Base-by-base conservation (phyloP, 2,329 filamentous ascomycete species). In the Fusarium begoniae region DNA sequence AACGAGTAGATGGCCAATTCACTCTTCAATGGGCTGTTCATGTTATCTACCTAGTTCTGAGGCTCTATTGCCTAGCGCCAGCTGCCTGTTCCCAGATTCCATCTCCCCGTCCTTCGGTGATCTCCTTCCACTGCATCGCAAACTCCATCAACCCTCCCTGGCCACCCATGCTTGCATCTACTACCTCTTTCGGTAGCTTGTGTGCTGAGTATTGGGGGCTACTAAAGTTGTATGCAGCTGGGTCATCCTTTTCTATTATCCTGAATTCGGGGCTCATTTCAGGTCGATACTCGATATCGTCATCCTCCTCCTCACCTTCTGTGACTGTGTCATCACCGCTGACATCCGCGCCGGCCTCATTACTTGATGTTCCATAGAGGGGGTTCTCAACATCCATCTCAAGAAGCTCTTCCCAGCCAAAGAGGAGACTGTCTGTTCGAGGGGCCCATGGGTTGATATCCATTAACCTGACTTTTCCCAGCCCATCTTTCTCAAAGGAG, bases 401-500 rank as follows among this genome's bases (percentile, higher is more conserved):
- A 66, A 98, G 85, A 45, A 99, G 87, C 83, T 98, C 96, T 70
- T 92, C 81, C 96, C 96, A 99, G 48, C 91, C 92, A 81, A 98
- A 99, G 2, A 98, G 86, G 50, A 98, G 83, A 9, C 94, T 92
- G 83, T 99, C 96, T 1, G 96, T 99, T 69, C 94, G 87, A 47
- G 91, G 89, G 2, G 96, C 96, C 94, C 96, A 99, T 0, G 96
- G 94, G 79, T 98, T 98, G 79, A 99, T 93, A 80, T 99, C 96
- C 55, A 99, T 92, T 17, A 99, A 86, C 85, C 95, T 93, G 5
- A 97, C 93, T 54, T 90, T 88, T 55, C 94, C 90, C 63, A 97
- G 89, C 3, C 92, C 86, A 35, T 87, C 87, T 32, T 84, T 81
- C 20, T 91, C 81, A 22, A 82, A 72, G 82, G 78, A 89, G 85